These are phyloP conservation scores for Linnemannia zychae DNA, from an alignment of 192 early-diverging fungal genomes.

Conservation along the genomic window DNA sequence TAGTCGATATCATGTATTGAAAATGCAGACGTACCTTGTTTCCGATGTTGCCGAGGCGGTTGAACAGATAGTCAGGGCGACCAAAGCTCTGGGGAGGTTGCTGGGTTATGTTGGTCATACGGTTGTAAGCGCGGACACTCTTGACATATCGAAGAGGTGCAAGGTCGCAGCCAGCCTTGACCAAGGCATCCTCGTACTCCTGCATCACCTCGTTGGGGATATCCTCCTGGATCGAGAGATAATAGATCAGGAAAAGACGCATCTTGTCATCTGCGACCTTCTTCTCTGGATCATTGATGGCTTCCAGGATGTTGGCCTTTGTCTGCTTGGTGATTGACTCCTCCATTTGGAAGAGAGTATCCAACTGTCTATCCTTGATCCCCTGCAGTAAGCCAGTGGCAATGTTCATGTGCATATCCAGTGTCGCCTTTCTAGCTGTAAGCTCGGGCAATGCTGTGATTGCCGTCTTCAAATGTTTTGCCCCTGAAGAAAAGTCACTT, in stretches of 20 bases:
- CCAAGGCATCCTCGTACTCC: slow-evolving; percentile 86
- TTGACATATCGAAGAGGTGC: slow-evolving; percentile 87
- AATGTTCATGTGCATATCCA: slow-evolving; percentile 99
- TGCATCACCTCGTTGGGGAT: slow-evolving; percentile 86
- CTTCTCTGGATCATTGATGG: slow-evolving; percentile 86
- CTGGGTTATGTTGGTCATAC: slow-evolving; percentile 71
- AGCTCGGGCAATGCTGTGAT: slow-evolving; percentile 95
- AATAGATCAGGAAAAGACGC: slow-evolving; percentile 90
- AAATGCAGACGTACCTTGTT: slow-evolving; percentile 67
- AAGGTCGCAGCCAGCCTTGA: slow-evolving; percentile 79
- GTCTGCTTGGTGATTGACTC: slow-evolving; percentile 88
- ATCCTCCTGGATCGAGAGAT: slow-evolving; percentile 78
- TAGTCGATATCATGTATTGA: no score
- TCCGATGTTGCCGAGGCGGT: slow-evolving; percentile 78
- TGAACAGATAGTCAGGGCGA: slow-evolving; percentile 65
- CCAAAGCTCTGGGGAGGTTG: slow-evolving; percentile 61
- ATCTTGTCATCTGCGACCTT: slow-evolving; percentile 90
- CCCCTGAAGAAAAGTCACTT: slow-evolving; percentile 85
- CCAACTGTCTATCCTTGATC: slow-evolving; percentile 95
- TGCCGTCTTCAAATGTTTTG: slow-evolving; percentile 90
- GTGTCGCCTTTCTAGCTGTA: slow-evolving; percentile 90
- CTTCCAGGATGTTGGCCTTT: slow-evolving; percentile 84
- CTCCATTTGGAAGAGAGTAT: slow-evolving; percentile 95
- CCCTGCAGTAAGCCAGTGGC: slow-evolving; percentile 89
- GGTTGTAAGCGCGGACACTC: slow-evolving; percentile 71